Percentiles rank a stretch among this genome's conserved stretches.
phyloP scores from a whole-genome alignment of 2,329 filamentous ascomycete species.

The Mycosphaerella arachidis region DNA sequence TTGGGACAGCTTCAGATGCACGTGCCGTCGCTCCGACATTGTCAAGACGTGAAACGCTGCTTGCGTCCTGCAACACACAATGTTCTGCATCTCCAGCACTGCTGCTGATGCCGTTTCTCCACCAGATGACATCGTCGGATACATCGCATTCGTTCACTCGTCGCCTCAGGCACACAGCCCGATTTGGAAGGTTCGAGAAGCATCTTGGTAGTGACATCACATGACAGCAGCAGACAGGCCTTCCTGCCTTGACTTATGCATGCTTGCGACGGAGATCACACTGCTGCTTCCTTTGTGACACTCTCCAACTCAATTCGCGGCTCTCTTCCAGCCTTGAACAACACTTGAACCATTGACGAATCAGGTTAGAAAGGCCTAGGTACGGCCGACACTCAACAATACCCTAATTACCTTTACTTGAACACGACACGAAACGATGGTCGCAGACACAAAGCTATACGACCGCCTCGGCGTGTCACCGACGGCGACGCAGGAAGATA shows the following conservation, averaged over 20 bases:
- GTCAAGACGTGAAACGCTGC: neutral
- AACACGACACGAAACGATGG: constrained; percentile 57
- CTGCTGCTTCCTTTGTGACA: neutral
- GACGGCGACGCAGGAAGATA: constrained; percentile 81
- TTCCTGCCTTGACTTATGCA: neutral
- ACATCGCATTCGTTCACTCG: neutral
- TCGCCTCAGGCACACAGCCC: neutral
- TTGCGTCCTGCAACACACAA: neutral
- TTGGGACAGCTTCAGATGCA: neutral
- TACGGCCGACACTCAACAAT: neutral
- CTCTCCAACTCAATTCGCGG: constrained; percentile 9
- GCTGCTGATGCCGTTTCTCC: neutral
- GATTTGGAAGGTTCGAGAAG: constrained; percentile 2
- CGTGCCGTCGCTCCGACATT: neutral
- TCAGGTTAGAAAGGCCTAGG: constrained; percentile 8
- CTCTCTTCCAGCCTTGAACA: neutral
- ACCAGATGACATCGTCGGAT: neutral
- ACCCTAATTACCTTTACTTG: neutral
- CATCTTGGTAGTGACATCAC: neutral
- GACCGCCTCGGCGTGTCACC: constrained; percentile 76
- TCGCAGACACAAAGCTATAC: constrained; percentile 93
- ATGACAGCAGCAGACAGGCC: neutral
- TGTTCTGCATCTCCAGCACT: neutral
- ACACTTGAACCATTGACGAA: constrained; percentile 5
- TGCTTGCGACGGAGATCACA: neutral